Percentiles rank a stretch among this genome's conserved stretches.
These are phyloP conservation scores for Heterobasidion occidentale DNA, from an alignment of 1,284 basidiomycete genomes.

Conservation along the genomic window DNA sequence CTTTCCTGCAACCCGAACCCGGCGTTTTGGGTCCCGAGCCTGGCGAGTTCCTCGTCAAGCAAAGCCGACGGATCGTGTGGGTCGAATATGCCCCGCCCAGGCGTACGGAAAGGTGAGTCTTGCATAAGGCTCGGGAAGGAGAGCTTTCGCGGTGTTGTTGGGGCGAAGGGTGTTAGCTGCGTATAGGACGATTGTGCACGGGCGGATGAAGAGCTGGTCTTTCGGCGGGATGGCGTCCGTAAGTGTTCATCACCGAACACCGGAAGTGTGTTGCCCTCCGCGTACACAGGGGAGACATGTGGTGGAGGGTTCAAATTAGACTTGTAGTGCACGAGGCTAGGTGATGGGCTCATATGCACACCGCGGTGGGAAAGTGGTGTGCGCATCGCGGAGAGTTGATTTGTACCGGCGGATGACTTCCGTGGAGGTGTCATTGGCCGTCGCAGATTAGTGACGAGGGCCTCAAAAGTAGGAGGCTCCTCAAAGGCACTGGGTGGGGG, in stretches of 20 bases:
- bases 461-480: conserved; percentile 1
- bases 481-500: conserved; percentile 2
- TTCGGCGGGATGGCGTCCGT: conserved; percentile 49
- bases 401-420: conserved; percentile 17
- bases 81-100: conserved; percentile 42
- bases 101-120: conserved; percentile 53
- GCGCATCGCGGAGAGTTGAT: conserved; percentile 46
- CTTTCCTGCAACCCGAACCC: conserved; percentile 34
- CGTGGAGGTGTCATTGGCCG: conserved; percentile 24
- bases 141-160: conserved; percentile 52
- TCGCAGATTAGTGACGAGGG: conserved; percentile 14
- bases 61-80: conserved; percentile 59
- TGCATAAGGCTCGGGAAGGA: conserved; percentile 29
- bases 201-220: conserved; percentile 15
- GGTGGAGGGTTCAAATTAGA: conserved; percentile 53
- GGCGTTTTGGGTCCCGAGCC: conserved; percentile 30
- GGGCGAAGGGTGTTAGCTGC: conserved; percentile 25
- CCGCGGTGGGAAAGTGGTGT: conserved; percentile 64
- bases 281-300: conserved; percentile 22
- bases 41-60: conserved; percentile 57
- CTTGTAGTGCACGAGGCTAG: conserved; percentile 58
- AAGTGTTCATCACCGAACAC: conserved; percentile 28
- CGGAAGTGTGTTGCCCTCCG: conserved; percentile 1
- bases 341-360: conserved; percentile 55
- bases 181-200: neutral